A percentile compares a stretch with the other conserved stretches of the same genome.
Conservation (phyloP, 495 filamentous ascomycete species). For the Neurospora sublineolata region DNA sequence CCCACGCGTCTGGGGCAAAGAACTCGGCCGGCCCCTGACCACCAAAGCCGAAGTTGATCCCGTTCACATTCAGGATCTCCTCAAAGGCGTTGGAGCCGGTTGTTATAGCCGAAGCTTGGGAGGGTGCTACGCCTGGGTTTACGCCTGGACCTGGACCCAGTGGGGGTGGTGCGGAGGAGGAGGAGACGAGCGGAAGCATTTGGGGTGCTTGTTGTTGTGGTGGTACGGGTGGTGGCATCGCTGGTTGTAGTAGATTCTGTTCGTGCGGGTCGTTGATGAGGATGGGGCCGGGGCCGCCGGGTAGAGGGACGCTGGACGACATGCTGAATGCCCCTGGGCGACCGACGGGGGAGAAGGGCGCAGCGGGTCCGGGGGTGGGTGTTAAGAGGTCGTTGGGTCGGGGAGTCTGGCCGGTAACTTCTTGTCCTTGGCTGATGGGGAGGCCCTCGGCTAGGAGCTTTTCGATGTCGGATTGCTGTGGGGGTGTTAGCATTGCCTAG, state of each 20-base stretch:
- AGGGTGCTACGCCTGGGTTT: conserved; percentile 10
- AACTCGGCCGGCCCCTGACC: not conserved
- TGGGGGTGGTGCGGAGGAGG: too few species aligned
- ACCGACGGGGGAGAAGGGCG: conserved; percentile 2
- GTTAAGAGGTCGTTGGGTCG: not conserved
- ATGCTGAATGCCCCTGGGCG: not conserved
- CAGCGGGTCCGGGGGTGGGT: not conserved
- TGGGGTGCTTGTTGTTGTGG: not conserved
- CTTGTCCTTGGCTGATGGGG: not conserved
- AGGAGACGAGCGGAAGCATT: not conserved
- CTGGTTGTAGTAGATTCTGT: not conserved
- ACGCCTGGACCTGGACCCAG: too few species aligned
- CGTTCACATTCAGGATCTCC: conserved; percentile 10
- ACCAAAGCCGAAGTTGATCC: conserved; percentile 12
- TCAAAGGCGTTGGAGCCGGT: conserved; percentile 21
- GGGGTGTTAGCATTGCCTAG: conserved; percentile 1
- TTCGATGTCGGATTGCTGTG: conserved; percentile 34
- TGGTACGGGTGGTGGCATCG: not conserved
- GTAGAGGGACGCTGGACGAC: too few species aligned
- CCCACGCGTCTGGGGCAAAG: not conserved
- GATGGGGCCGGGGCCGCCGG: not conserved
- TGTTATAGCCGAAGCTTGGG: conserved; percentile 15
- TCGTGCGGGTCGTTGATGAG: not conserved
- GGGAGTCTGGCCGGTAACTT: conserved; percentile 1
- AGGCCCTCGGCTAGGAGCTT: conserved; percentile 30